These are phyloP conservation scores for Trichoderma erinaceum DNA, from an alignment of 495 filamentous ascomycete species.

Conservation along the genomic window DNA sequence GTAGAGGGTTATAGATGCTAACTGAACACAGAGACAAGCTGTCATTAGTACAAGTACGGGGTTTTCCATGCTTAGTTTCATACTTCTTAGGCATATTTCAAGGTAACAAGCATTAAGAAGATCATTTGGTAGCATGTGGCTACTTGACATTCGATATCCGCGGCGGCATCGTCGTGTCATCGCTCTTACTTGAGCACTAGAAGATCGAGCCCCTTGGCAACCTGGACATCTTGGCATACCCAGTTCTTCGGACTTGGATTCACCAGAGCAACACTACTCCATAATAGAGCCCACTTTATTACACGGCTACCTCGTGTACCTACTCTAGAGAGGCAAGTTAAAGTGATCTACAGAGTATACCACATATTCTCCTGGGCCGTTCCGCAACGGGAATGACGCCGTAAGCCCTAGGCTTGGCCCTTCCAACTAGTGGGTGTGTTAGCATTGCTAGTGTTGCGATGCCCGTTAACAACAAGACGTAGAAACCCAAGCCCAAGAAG, in stretches of 20 bases:
- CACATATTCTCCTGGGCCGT: slow-evolving; percentile 2
- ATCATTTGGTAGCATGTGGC: neutral
- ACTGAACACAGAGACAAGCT: no score
- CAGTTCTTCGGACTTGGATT: neutral
- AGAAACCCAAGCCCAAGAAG: neutral
- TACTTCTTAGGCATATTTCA: no score
- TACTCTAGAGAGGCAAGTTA: neutral
- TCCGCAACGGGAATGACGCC: neutral
- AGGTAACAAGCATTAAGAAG: neutral
- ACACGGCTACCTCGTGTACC: neutral
- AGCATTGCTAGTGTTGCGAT: neutral
- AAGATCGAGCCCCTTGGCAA: neutral
- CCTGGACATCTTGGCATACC: neutral
- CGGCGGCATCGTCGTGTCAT: neutral
- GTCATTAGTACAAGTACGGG: no score
- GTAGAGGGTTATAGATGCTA: no score
- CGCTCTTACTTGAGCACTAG: slow-evolving; percentile 9
- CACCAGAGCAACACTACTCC: neutral
- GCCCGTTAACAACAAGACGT: neutral
- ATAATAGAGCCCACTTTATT: neutral
- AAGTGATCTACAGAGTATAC: neutral
- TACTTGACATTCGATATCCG: neutral
- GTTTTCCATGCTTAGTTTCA: no score
- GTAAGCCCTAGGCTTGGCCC: neutral
- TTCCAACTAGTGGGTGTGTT: neutral